A percentile compares a stretch with the other conserved stretches of the same genome.
phyloP scores from a whole-genome alignment of 2,329 filamentous ascomycete species.

The Cladosporium sp. region DNA sequence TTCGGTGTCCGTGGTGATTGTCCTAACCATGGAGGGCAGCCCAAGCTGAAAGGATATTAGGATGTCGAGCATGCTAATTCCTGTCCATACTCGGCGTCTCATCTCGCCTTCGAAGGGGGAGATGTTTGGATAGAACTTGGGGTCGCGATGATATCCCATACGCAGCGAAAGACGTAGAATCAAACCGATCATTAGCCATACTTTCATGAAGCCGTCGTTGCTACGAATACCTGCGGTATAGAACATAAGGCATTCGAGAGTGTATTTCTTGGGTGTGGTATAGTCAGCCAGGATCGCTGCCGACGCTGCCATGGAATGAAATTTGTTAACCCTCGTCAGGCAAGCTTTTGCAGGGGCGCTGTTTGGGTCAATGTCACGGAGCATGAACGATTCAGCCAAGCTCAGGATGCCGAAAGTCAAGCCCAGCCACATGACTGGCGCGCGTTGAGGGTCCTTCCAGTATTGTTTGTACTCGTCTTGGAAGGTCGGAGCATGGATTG shows the following conservation, averaged over 20 bases:
- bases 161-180: constrained; percentile 35
- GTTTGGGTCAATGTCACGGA: constrained; percentile 20
- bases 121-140: constrained; percentile 37
- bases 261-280: constrained; percentile 39
- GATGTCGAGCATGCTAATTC: constrained; percentile 40
- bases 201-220: constrained; percentile 27
- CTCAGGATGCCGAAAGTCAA: constrained; percentile 43
- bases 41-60: constrained; percentile 44
- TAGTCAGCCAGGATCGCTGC: constrained; percentile 34
- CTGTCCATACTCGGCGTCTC: constrained; percentile 40
- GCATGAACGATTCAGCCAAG: constrained; percentile 30
- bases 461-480: constrained; percentile 40
- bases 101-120: constrained; percentile 41
- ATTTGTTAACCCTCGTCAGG: constrained; percentile 20
- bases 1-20: constrained; percentile 36
- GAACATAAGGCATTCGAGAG: constrained; percentile 35
- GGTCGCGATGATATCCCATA: constrained; percentile 44
- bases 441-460: constrained; percentile 35
- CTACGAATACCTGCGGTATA: constrained; percentile 28
- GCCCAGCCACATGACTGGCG: constrained; percentile 42
- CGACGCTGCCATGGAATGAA: constrained; percentile 26
- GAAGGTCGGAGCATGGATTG: constrained; percentile 55
- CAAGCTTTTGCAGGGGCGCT: constrained; percentile 14
- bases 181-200: constrained; percentile 39
- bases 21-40: constrained; percentile 43